Base-by-base conservation (phyloP, 345 rosid genomes). In the Turnera subulata region DNA sequence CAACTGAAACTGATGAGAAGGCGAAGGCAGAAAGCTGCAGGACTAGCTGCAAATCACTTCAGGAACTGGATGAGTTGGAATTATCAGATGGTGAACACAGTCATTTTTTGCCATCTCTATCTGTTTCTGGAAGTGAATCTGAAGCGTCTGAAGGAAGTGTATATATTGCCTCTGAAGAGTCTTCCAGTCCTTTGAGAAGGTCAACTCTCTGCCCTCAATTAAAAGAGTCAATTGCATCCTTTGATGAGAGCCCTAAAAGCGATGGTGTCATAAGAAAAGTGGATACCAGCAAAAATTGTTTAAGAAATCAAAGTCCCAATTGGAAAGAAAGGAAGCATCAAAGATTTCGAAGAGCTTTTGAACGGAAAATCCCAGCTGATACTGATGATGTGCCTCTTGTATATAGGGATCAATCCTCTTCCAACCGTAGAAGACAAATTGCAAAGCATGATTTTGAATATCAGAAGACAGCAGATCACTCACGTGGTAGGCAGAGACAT, bases 91-190 rank as follows among this genome's bases (percentile, higher is more conserved):
- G 73, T 45, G 75, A 73, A 49, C 64, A 9, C 53, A 69, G 70
- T 76, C 66, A 61, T 59, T 55, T 72, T 62, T 70, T 77, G 67
- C 74, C 66, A 48, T 53, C 70, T 53, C 42, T 76, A 42, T 82
- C 89, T 11, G 72, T 38, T 55, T 78, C 80, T 68, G 81, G 23
- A 61, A 76, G 74, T 38, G 75, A 69, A 45, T 63, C 57, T 47
- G 76, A 80, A 43, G 20, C 69, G 62, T 78, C 74, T 12, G 58
- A 59, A 57, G 77, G 55, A 20, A 65, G 73, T 35, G 40, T 66
- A 64, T 37, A 44, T 58, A 64, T 48, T 70, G 71, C 46, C 56
- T 64, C 54, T 21, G 33, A 55, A 46, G 71, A 54, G 55, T 69
- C 64, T 53, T 62, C 3, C 58, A 48, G 54, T 72, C 70, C 55